Conservation (phyloP, 179 eudicot genomes). For the Carnegiea gigantea region DNA sequence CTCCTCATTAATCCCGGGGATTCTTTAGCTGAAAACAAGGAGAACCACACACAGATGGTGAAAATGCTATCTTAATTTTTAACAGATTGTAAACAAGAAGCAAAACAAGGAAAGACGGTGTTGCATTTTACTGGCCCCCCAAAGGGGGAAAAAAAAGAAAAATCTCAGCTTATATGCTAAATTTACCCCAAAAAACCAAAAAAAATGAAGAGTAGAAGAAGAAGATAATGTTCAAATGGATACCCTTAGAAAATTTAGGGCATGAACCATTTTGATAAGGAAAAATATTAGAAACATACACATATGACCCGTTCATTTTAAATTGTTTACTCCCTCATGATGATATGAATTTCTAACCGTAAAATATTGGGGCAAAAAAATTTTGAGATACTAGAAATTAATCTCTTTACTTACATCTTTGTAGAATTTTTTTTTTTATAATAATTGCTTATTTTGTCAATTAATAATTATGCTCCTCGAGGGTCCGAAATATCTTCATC, state of each 20-base stretch:
- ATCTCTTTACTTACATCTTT: background rate
- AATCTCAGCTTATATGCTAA: background rate
- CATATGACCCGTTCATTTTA: background rate
- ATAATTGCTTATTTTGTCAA: background rate
- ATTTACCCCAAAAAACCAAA: background rate
- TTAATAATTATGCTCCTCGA: background rate
- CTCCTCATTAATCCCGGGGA: background rate
- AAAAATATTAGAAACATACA: background rate
- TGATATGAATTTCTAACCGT: background rate
- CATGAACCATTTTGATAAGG: background rate
- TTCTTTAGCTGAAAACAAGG: background rate
- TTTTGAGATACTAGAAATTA: background rate
- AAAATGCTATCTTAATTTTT: background rate
- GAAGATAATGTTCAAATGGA: background rate
- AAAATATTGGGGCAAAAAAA: background rate
- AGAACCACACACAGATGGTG: background rate
- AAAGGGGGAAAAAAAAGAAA: background rate
- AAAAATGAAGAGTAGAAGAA: background rate
- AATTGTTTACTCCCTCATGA: background rate
- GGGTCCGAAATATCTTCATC: background rate
- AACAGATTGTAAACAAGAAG: background rate
- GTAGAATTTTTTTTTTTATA: background rate
- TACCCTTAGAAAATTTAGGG: background rate
- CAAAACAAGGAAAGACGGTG: background rate
- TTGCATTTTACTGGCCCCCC: background rate